A percentile compares a stretch with the other conserved stretches of the same genome.
Conservation (phyloP, 495 filamentous ascomycete genomes). For the Penicillium dipodomyicola region DNA sequence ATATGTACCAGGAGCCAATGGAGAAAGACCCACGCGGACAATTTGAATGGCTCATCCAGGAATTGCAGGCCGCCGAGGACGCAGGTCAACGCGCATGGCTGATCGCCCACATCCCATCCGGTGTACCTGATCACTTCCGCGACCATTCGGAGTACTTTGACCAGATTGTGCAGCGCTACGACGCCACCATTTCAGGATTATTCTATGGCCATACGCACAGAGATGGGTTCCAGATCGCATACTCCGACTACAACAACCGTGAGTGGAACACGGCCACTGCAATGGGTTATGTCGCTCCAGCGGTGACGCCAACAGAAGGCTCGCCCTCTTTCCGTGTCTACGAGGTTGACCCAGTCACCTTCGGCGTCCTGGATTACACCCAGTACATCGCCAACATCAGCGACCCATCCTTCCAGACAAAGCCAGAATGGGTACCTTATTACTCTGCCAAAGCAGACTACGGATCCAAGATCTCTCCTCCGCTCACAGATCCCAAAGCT, state of each 20-base stretch:
- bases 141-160: conserved; percentile 54
- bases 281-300: conserved; percentile 51
- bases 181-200: conserved; percentile 51
- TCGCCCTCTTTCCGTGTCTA: conserved; percentile 57
- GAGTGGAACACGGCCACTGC: conserved; percentile 39
- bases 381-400: conserved; percentile 54
- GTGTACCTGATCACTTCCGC: conserved; percentile 46
- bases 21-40: conserved; percentile 48
- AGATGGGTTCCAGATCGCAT: conserved; percentile 55
- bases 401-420: conserved; percentile 37
- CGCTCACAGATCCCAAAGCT: conserved; percentile 28
- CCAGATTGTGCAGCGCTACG: conserved; percentile 53
- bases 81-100: conserved; percentile 53
- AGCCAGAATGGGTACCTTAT: conserved; percentile 49
- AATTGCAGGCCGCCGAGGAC: conserved; percentile 50
- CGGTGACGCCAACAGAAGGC: conserved; percentile 53
- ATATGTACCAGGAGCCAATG: conserved; percentile 49
- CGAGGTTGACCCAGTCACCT: conserved; percentile 53
- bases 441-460: conserved; percentile 56
- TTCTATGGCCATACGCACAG: conserved; percentile 59
- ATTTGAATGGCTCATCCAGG: conserved; percentile 49
- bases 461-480: conserved; percentile 42
- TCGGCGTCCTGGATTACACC: conserved; percentile 50
- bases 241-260: conserved; percentile 43
- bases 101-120: conserved; percentile 52